Percentiles rank a stretch among this genome's conserved stretches.
phyloP scores from a whole-genome alignment of 192 early-diverging fungal species.

The Backusella australiensis region DNA sequence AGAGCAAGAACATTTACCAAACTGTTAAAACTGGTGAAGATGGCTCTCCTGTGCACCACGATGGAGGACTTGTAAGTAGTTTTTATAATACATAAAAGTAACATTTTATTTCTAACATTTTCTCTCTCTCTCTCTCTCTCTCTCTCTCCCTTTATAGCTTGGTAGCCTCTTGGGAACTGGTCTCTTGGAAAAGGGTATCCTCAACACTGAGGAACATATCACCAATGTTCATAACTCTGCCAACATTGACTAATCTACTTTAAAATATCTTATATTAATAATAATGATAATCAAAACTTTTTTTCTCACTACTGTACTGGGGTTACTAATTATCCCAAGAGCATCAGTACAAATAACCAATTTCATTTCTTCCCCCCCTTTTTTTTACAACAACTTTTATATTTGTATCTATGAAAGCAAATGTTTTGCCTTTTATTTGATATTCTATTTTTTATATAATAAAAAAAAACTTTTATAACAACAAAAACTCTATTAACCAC shows the following conservation, averaged over 20 bases:
- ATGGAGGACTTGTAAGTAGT: background rate
- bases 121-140: background rate
- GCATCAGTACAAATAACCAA: conserved; percentile 9
- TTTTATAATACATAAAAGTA: background rate
- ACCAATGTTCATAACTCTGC: background rate
- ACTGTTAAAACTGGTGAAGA: background rate
- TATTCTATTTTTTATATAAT: background rate
- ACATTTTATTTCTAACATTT: background rate
- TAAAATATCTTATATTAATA: background rate
- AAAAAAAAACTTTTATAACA: background rate
- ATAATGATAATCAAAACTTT: background rate
- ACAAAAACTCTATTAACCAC: background rate
- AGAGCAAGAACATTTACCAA: background rate
- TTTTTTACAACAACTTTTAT: background rate
- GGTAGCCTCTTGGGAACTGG: background rate
- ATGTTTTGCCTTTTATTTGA: background rate
- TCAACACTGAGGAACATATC: background rate
- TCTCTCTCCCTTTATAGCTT: background rate
- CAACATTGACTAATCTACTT: background rate
- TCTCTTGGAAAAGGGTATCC: conserved; percentile 1
- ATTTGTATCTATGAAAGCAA: background rate
- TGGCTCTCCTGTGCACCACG: background rate
- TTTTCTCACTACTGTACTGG: background rate
- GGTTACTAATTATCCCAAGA: background rate
- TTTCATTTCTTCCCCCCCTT: background rate